Conservation (phyloP, 139 green algal species). For the Tetradesmus obliquus region DNA sequence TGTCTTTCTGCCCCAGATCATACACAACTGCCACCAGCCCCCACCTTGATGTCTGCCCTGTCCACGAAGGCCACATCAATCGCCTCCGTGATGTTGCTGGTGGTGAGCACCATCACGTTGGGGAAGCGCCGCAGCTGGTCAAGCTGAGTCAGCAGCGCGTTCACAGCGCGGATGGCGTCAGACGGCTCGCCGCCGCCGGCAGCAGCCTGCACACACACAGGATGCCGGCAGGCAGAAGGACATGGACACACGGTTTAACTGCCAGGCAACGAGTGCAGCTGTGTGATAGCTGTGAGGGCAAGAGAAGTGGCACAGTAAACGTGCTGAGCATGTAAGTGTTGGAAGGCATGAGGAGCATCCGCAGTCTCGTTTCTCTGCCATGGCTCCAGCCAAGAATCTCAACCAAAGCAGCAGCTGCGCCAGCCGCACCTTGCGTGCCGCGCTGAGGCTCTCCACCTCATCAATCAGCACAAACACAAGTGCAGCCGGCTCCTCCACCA, state of each 20-base stretch:
- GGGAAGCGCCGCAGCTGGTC: slow-evolving; percentile 85
- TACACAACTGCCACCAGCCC: not conserved
- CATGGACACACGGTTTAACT: not conserved
- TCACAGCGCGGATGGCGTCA: slow-evolving; percentile 95
- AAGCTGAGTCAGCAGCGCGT: slow-evolving; percentile 96
- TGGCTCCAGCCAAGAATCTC: not conserved
- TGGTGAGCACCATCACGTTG: slow-evolving; percentile 95
- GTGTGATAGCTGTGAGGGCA: no score
- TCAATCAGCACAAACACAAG: slow-evolving; percentile 98
- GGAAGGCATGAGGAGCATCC: not conserved
- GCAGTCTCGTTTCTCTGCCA: not conserved
- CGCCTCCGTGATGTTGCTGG: slow-evolving; percentile 79
- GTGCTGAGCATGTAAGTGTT: no score
- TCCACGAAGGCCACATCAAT: slow-evolving; percentile 98
- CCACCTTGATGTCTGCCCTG: slow-evolving; percentile 94
- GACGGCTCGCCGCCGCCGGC: slow-evolving; percentile 85
- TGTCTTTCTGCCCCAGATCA: no score
- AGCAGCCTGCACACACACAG: slow-evolving; percentile 63
- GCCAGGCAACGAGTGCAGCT: not conserved
- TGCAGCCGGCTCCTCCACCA: slow-evolving; percentile 85
- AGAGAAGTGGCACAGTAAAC: no score
- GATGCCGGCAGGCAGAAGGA: not conserved
- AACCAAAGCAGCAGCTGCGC: not conserved
- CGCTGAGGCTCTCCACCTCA: slow-evolving; percentile 90
- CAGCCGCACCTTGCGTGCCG: slow-evolving; percentile 72